Base-by-base conservation (phyloP, 2,329 filamentous ascomycete genomes). In the Paecilomyces fulvus region DNA sequence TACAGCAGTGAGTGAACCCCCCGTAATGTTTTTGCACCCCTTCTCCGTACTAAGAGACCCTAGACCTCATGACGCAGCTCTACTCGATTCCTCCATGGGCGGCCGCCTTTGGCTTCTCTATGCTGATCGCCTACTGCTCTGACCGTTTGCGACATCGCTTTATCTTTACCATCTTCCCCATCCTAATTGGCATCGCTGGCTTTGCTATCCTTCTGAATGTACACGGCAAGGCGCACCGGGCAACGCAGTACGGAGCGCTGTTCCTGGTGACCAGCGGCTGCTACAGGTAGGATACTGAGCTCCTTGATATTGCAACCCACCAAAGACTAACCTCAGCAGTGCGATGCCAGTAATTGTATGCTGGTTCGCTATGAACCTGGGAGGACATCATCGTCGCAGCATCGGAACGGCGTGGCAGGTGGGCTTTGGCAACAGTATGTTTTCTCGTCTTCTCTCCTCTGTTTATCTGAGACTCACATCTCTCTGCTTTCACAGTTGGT, bases 331-430 rank as follows among this genome's bases (percentile, higher is more conserved):
- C 37, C 17, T 17, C 20, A 17, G 5, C n/a, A 43, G 84, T 0
- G 89, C 91, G n/a, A 92, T 96, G 87, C 91, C 92, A 0, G 85
- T 96, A 30, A 83, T 91, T 49, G 82, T 91, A 7, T 91, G 87
- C 70, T 92, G 88, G 88, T 91, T 87, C 71, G 87, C 86, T 63
- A 90, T 90, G 83, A 92, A 91, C 64, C 75, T 90, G 1, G 83
- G 83, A 1, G 88, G 87, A 0, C 88, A 91, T 67, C 85, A 85
- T 56, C 80, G 87, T 2, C 79, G 88, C 49, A 80, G 84, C 8
- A 82, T 91, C 14, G 88, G 88, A 11, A 83, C 83, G 8, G 88
- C 86, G 0, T 91, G 86, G 86, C 88, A 91, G 69, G 79, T 92
- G 49, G 86, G 86, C 0, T 90, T 91, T 61, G 88, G 88, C 10